Conservation (phyloP, 2,329 filamentous ascomycete species). For the Aspergillus pseudoglaucus region DNA sequence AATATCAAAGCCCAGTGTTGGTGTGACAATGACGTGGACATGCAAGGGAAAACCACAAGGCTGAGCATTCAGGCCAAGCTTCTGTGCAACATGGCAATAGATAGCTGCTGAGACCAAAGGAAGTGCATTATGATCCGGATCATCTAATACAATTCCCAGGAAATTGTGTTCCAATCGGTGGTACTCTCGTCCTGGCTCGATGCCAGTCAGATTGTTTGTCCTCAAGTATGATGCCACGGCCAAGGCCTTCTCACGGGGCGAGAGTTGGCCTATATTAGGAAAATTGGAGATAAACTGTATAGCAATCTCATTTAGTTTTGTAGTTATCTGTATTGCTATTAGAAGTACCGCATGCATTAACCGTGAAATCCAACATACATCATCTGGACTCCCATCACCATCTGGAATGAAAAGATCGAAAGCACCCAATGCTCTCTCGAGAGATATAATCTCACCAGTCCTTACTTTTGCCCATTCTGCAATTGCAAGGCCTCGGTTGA, state of each 20-base stretch:
- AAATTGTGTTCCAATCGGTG: conserved; percentile 80
- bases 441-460: conserved; percentile 46
- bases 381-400: conserved; percentile 64
- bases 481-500: conserved; percentile 75
- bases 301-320: conserved; percentile 60
- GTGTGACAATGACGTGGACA: conserved; percentile 71
- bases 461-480: conserved; percentile 63
- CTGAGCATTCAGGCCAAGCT: conserved; percentile 67
- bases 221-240: conserved; percentile 64
- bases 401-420: conserved; percentile 88
- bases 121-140: conserved; percentile 67
- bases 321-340: conserved; percentile 48
- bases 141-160: conserved; percentile 71
- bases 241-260: conserved; percentile 62
- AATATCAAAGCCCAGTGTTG: conserved; percentile 54
- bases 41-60: conserved; percentile 80
- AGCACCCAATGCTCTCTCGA: conserved; percentile 71
- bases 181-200: conserved; percentile 63
- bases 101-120: conserved; percentile 83
- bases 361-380: conserved; percentile 44
- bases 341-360: conserved; percentile 5
- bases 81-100: conserved; percentile 70
- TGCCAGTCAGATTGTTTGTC: conserved; percentile 61
- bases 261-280: conserved; percentile 49
- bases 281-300: conserved; percentile 48